Conservation (phyloP, 768 basidiomycete species). For the Xerocomus potaroensis region DNA sequence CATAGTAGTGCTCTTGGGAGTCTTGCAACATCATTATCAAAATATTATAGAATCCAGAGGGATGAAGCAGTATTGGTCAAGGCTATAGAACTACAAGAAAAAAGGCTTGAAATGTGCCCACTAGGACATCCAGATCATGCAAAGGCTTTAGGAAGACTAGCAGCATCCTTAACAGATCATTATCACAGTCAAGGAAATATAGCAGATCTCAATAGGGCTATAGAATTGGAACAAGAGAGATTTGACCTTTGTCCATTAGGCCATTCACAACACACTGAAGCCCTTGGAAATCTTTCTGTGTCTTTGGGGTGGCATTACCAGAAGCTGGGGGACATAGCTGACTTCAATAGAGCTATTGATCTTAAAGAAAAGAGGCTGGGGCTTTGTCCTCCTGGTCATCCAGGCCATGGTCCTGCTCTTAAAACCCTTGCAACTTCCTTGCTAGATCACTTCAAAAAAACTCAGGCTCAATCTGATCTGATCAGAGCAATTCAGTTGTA, state of each 20-base stretch:
- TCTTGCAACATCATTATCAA: not conserved
- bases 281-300: not conserved
- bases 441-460: not conserved
- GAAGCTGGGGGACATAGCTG: not conserved
- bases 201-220: not conserved
- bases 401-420: not conserved
- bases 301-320: not conserved
- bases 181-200: too few species aligned
- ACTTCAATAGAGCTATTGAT: not conserved
- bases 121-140: too few species aligned
- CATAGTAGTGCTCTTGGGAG: not conserved
- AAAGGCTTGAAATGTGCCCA: too few species aligned
- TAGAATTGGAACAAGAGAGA: not conserved
- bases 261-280: not conserved
- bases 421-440: not conserved
- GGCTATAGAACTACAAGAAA: too few species aligned
- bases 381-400: not conserved
- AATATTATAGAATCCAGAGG: not conserved
- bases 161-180: too few species aligned
- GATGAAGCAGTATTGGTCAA: not conserved
- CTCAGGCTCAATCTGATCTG: not conserved
- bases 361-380: not conserved
- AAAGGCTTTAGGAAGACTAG: too few species aligned
- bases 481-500: not conserved
- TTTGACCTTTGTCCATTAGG: not conserved